Base-by-base conservation (phyloP, 192 early-diverging fungal genomes). In the Thamnidium elegans region DNA sequence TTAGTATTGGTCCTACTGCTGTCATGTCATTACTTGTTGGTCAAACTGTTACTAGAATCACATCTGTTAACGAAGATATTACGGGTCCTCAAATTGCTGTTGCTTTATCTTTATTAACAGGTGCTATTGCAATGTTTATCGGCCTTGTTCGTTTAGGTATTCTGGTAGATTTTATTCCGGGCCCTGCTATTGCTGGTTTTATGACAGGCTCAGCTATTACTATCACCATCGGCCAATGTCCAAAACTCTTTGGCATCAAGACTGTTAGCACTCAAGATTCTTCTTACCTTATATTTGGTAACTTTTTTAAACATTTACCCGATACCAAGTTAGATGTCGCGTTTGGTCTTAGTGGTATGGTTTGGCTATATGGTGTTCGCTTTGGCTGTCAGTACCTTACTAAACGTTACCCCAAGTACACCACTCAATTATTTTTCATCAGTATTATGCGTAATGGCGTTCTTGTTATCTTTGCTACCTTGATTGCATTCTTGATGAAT, bases 91-190 rank as follows among this genome's bases (percentile, higher is more conserved):
- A 76, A 50, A 87, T 88, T 58, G 81, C 84, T 17, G 74, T 84
- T 46, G 82, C 84, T 26, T 64, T 94, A 32, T 82, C 90, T 26
- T 81, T 95, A 19, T 74, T 95, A 43, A 78, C 85, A 53, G 95
- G 95, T 47, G 70, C 88, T 34, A 78, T 93, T 45, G 73, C 90
- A 13, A 76, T 85, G 32, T 78, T 81, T 47, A 62, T 97, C 39
- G 95, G 95, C 52, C 66, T 95, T 17, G 69, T 95, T 17, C 89
- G 92, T 9, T 79, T 97, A 30, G 95, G 95, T 23, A 86, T 93
- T 60, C 77, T 95, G 23, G 88, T 95, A 36, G 92, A 95, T 72
- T 94, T 95, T 68, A 91, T 97, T 74, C 90, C 95, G 85, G 30
- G 59, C 72, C 84, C 92, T 13, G 92, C 91, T 19, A 88, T 97